phyloP scores from a whole-genome alignment of 2,329 filamentous ascomycete genomes.

The Aspergillus sp. region DNA sequence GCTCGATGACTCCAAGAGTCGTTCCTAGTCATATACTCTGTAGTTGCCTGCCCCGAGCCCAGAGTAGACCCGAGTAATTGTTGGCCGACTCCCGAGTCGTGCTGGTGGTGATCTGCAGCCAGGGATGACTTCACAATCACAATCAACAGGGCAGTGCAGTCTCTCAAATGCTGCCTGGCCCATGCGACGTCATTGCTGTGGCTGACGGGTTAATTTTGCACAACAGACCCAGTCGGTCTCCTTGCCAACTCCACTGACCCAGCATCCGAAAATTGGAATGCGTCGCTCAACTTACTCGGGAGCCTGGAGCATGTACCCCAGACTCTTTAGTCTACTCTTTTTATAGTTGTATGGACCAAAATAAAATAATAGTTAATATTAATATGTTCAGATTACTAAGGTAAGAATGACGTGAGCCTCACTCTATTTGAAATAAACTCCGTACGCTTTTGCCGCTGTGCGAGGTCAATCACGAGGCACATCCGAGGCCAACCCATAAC shows the following conservation, averaged over 20 bases:
- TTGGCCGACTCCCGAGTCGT: background rate
- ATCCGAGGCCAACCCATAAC: constrained; percentile 10
- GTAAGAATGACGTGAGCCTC: background rate
- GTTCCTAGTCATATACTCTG: background rate
- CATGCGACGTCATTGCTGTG: constrained; percentile 5
- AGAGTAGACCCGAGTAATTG: background rate
- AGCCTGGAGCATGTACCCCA: background rate
- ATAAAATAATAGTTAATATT: background rate
- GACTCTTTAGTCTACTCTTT: background rate
- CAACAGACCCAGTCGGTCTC: background rate
- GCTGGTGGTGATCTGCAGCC: constrained; percentile 2
- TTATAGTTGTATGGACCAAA: background rate
- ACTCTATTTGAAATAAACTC: background rate
- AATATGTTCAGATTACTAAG: constrained; percentile 1
- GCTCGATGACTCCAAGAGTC: background rate
- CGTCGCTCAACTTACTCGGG: background rate
- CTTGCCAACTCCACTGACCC: background rate
- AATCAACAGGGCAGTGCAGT: too few species aligned
- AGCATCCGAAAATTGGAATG: background rate
- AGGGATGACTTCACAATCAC: constrained; percentile 5
- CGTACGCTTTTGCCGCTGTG: background rate
- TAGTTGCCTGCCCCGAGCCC: background rate
- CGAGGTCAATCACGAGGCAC: constrained; percentile 1
- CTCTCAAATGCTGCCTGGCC: too few species aligned
- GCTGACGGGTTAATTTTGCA: background rate